Evolutionary conservation across 345 rosid genomes (phyloP), one percentile per base, ranked within the genome.

Genomic region (Euphorbia pulcherrima): DNA sequence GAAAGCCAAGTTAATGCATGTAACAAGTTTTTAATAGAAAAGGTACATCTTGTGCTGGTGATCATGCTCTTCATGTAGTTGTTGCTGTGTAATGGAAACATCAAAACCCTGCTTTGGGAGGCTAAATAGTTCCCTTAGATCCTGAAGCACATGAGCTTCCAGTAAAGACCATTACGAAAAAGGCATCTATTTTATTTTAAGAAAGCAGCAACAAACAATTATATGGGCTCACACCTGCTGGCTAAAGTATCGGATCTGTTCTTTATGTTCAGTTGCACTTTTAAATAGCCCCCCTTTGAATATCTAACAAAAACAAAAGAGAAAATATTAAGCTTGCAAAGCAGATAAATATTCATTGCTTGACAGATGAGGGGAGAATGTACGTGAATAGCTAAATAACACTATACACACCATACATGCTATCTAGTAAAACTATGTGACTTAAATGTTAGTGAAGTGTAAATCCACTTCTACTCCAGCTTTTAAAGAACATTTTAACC

Each of bases 191-290:
- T 44, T 37, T 33, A 69, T 17, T 40, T 56, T 60, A 39, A 62
- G 47, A 70, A 16, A 18, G 67, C 70, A 58, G 40, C 51, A 72
- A 35, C 14, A 44, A 23, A 54, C 35, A 64, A 27, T 53, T 13
- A 69, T 24, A 3, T 60, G 41, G n/a, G 46, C 41, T 56, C 37
- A n/a, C 50, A 88, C 96, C 96, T 88, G 95, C 64, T 91, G 90
- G 75, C 96, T 88, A 54, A 94, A 94, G 74, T 94, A 91, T 63
- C 99, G 95, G 68, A 87, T 88, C 77, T 94, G 99, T 76, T 91
- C 99, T 77, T 91, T 94, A 75, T 86, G 95, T 74, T 94, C 99
- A 29, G 99, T 94, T 60, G 97, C 99, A 72, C 90, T 80, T 84
- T 87, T 94, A 77, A 91, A 94, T 74, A 94, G 74, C 17, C 99